phyloP scores from a whole-genome alignment of 2,329 filamentous ascomycete species.

The Aspergillus tanneri region DNA sequence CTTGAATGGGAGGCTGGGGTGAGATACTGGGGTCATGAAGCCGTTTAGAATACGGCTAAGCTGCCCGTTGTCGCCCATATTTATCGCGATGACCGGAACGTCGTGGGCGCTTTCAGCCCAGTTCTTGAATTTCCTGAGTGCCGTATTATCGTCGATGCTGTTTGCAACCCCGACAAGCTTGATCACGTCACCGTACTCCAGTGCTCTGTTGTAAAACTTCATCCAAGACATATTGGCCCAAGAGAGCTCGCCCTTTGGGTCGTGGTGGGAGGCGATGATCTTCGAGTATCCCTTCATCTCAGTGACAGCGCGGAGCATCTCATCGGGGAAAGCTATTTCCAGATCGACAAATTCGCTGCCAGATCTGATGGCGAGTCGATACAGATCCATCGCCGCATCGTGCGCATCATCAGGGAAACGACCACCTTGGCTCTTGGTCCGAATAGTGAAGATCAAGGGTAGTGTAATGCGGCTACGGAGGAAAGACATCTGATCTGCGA shows the following conservation, averaged over 20 bases:
- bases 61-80: conserved; percentile 88
- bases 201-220: conserved; percentile 80
- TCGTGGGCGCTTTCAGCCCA: conserved; percentile 71
- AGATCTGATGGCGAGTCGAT: conserved; percentile 73
- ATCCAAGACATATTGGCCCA: conserved; percentile 96
- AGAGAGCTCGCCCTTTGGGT: conserved; percentile 72
- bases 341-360: conserved; percentile 92
- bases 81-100: conserved; percentile 87
- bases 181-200: conserved; percentile 88
- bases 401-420: conserved; percentile 76
- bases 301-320: conserved; percentile 68
- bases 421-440: conserved; percentile 82
- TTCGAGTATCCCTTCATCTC: conserved; percentile 70
- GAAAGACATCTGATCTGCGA: conserved; percentile 77
- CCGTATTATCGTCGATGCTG: conserved; percentile 79
- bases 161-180: conserved; percentile 86
- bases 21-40: conserved; percentile 93
- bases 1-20: conserved; percentile 84
- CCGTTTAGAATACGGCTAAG: conserved; percentile 85
- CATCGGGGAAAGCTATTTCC: conserved; percentile 80
- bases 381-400: conserved; percentile 71
- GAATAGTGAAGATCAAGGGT: conserved; percentile 88
- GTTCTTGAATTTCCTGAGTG: conserved; percentile 75
- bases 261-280: conserved; percentile 95
- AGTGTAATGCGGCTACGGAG: conserved; percentile 69